A percentile compares a stretch with the other conserved stretches of the same genome.
phyloP scores from a whole-genome alignment of 2,329 filamentous ascomycete species.

The Botrytis elliptica region DNA sequence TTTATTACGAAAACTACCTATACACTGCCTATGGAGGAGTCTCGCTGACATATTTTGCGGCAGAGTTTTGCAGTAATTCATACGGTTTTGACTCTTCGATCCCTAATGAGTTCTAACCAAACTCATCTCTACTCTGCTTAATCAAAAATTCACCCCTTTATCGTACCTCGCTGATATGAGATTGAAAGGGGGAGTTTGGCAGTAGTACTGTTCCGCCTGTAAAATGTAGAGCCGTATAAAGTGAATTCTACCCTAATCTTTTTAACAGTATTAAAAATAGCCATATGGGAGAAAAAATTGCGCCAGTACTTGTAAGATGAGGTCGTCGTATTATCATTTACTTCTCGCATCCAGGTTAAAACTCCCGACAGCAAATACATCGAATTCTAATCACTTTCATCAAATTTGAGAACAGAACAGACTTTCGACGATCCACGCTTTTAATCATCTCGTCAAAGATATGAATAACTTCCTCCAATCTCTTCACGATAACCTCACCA shows the following conservation, averaged over 20 bases:
- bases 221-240: background rate
- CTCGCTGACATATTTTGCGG: background rate
- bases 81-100: background rate
- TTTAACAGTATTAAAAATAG: background rate
- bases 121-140: background rate
- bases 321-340: background rate
- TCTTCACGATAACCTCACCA: background rate
- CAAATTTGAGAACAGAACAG: background rate
- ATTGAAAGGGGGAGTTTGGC: too few species aligned
- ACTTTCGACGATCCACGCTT: background rate
- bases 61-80: background rate
- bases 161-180: background rate
- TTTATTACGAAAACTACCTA: fast-evolving
- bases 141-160: background rate
- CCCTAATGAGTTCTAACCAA: background rate
- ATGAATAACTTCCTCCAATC: background rate
- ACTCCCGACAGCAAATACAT: background rate
- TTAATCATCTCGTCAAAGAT: background rate
- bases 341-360: background rate
- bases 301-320: background rate
- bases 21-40: background rate
- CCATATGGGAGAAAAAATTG: background rate
- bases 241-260: background rate
- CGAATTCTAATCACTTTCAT: background rate
- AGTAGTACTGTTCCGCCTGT: background rate